Percentiles rank a stretch among this genome's conserved stretches.
These are phyloP conservation scores for Telopea speciosissima DNA, from an alignment of 177 flowering plant genomes.

Conservation along the genomic window DNA sequence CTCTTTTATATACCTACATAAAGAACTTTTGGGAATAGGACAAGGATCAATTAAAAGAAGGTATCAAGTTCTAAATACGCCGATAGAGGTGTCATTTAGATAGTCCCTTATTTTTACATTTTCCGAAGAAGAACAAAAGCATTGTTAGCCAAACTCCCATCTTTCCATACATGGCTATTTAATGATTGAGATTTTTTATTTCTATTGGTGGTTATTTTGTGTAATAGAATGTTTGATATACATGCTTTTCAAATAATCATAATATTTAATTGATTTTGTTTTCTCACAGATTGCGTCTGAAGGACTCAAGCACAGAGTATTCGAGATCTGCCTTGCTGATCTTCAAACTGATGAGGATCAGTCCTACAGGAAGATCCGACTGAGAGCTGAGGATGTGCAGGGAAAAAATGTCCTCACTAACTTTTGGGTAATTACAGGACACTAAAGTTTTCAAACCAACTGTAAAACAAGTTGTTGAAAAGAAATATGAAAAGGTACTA, in stretches of 20 bases:
- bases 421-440: constrained; percentile 58
- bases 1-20: no score
- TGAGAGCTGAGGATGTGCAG: constrained; percentile 94
- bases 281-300: constrained; percentile 84
- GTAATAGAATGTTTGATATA: not conserved
- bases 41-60: no score
- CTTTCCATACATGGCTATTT: not conserved
- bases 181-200: not conserved
- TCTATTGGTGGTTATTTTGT: not conserved
- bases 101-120: not conserved
- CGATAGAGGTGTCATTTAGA: no score
- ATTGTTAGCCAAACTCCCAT: not conserved
- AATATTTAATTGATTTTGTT: not conserved
- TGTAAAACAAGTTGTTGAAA: not conserved
- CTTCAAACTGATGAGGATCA: constrained; percentile 91
- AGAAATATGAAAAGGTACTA: not conserved
- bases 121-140: not conserved
- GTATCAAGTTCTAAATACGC: no score
- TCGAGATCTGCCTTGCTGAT: constrained; percentile 82
- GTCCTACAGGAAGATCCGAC: constrained; percentile 76
- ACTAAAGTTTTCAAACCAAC: no score
- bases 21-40: no score
- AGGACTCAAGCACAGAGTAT: constrained; percentile 86
- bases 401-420: constrained; percentile 88
- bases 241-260: not conserved